These are phyloP conservation scores for Penicillium soppii DNA, from an alignment of 495 filamentous ascomycete genomes.

Conservation along the genomic window DNA sequence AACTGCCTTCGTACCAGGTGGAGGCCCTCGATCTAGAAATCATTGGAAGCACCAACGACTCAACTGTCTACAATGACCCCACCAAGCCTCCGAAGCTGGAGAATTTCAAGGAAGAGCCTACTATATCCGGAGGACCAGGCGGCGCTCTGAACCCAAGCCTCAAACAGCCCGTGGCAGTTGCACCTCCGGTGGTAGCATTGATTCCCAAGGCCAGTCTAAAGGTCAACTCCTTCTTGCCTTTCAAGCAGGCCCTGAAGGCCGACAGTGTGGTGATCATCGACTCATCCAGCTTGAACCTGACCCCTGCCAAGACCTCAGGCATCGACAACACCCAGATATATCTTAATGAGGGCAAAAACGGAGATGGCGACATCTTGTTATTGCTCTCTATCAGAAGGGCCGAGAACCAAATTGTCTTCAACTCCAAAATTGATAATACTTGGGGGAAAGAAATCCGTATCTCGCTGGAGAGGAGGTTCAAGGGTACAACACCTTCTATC, in stretches of 20 bases:
- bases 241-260: constrained; percentile 3
- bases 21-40: constrained; percentile 9
- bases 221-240: too few relatives aligned
- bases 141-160: constrained; percentile 4
- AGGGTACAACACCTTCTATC: constrained; percentile 9
- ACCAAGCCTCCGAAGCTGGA: not conserved
- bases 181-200: too few relatives aligned
- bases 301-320: not conserved
- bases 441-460: constrained; percentile 8
- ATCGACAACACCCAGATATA: constrained; percentile 8
- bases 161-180: too few relatives aligned
- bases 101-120: constrained; percentile 10
- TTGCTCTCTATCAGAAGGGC: constrained; percentile 6
- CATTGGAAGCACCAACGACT: constrained; percentile 12
- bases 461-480: constrained; percentile 1
- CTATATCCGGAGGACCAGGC: constrained; percentile 7
- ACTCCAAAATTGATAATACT: not conserved
- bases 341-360: not conserved
- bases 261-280: constrained; percentile 13
- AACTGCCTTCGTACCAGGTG: constrained; percentile 5
- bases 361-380: constrained; percentile 5
- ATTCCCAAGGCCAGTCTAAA: too few relatives aligned
- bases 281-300: not conserved
- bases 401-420: constrained; percentile 6
- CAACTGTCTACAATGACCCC: constrained; percentile 4